These are phyloP conservation scores for Tricholoma terreum DNA, from an alignment of 768 basidiomycete species.

Conservation along the genomic window DNA sequence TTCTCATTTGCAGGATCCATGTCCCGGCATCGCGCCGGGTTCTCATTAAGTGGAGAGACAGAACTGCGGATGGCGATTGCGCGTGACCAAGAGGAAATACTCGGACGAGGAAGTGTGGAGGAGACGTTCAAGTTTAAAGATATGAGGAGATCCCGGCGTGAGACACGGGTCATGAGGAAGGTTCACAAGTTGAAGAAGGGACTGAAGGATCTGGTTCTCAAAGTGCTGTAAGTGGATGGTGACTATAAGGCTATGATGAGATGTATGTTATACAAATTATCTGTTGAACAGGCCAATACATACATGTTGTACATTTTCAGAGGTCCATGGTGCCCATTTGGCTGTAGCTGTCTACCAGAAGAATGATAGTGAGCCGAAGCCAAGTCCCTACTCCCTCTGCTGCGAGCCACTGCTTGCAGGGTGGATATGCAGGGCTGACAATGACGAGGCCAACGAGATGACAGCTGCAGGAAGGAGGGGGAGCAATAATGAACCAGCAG, in stretches of 20 bases:
- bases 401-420: too few species aligned
- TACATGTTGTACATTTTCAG: not conserved
- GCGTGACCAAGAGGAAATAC: constrained; percentile 24
- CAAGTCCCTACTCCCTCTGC: too few species aligned
- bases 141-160: not conserved
- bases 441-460: too few species aligned
- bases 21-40: constrained; percentile 32
- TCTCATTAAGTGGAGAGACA: constrained; percentile 58
- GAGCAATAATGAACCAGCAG: too few species aligned
- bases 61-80: constrained; percentile 57
- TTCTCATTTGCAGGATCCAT: constrained; percentile 26
- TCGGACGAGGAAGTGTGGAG: not conserved
- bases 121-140: not conserved
- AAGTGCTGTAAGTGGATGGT: not conserved
- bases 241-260: not conserved
- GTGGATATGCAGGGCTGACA: too few species aligned
- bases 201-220: not conserved
- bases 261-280: not conserved
- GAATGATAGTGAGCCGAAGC: too few species aligned
- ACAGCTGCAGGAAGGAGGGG: too few species aligned
- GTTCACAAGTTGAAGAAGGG: not conserved
- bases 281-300: not conserved
- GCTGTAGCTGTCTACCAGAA: too few species aligned
- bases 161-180: not conserved
- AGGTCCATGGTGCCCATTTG: too few species aligned